A percentile compares a stretch with the other conserved stretches of the same genome.
Conservation (phyloP, 257 asterid species). For the Knoxia roxburghii region DNA sequence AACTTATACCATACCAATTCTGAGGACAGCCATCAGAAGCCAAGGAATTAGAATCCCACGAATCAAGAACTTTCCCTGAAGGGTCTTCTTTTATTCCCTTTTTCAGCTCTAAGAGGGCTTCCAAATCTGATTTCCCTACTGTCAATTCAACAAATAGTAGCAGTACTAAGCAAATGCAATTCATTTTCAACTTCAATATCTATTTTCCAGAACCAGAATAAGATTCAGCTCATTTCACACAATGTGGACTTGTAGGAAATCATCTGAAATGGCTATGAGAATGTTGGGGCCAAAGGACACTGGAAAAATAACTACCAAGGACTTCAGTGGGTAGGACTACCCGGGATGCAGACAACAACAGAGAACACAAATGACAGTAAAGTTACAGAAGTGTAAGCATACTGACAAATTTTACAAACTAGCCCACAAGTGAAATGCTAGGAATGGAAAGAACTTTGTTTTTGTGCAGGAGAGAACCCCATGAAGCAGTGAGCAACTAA, state of each 20-base stretch:
- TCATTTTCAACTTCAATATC: slow-evolving; percentile 34
- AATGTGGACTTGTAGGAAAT: background rate
- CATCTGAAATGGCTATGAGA: background rate
- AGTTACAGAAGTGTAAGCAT: background rate
- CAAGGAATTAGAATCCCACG: slow-evolving; percentile 79
- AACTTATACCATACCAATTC: slow-evolving; percentile 62
- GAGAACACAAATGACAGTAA: background rate
- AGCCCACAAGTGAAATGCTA: background rate
- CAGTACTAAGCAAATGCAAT: slow-evolving; percentile 39
- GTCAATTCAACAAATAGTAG: slow-evolving; percentile 28
- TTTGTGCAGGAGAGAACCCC: background rate
- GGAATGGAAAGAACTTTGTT: background rate
- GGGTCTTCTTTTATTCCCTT: slow-evolving; percentile 55
- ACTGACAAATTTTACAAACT: background rate
- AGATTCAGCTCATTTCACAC: background rate
- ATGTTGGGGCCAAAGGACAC: background rate
- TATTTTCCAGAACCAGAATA: slow-evolving; percentile 7
- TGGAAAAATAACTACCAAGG: background rate
- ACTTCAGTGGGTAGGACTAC: background rate
- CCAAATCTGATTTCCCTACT: slow-evolving; percentile 50
- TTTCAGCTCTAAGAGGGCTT: slow-evolving; percentile 53
- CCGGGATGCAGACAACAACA: background rate
- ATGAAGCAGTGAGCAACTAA: background rate
- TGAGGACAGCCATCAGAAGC: slow-evolving; percentile 66
- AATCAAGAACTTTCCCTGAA: slow-evolving; percentile 47